Base-by-base conservation (phyloP, 768 basidiomycete genomes). In the Chiua virens region DNA sequence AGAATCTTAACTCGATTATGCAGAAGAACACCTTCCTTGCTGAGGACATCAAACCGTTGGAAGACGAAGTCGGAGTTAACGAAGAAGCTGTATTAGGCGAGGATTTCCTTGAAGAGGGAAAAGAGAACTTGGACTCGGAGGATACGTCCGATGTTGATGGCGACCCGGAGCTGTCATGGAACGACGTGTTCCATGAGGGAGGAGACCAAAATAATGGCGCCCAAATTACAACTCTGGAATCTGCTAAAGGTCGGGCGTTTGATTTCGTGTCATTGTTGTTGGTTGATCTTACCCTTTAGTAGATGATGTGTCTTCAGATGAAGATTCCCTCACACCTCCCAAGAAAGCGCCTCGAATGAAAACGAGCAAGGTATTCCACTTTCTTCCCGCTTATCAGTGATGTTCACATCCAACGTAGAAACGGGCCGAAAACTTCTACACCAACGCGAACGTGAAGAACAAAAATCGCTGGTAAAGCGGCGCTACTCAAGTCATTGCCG, bases 341-440 rank as follows among this genome's bases (percentile, higher is more conserved):
- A 74, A 69, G 64, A 92, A 91, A 68, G 87, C 80, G 57, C 67
- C 79, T 23, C 88, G 96, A 17, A 89, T 96, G 91, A 96, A 82
- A 61, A 98, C 97, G 1, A 92, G 85, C 77, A 99, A 99, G 76
- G 89, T 86, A 66, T 37, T 55, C 55, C 8, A 2, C 35, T 39
- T 50, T 8, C 35, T 27, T 50, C 14, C 30, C 13, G 17, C 20
- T 1, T 52, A 38, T 40, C 18, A 25, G 25, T 52, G 37, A 39
- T 14, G 13, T 50, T 66, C 25, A 61, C 47, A 54, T 30, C 18
- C 20, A n/a, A 27, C 35, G 25, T 63, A 92, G 92, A 87, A 85
- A 75, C 93, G 90, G 72, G 82, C 90, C 10, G 77, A 79, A 49
- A 98, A 98, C 73, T 98, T 93, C 74, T 97, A 91, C 74, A 81